These are phyloP conservation scores for Cyclotella baltica DNA, from an alignment of 108 stramenopile species.

Conservation along the genomic window DNA sequence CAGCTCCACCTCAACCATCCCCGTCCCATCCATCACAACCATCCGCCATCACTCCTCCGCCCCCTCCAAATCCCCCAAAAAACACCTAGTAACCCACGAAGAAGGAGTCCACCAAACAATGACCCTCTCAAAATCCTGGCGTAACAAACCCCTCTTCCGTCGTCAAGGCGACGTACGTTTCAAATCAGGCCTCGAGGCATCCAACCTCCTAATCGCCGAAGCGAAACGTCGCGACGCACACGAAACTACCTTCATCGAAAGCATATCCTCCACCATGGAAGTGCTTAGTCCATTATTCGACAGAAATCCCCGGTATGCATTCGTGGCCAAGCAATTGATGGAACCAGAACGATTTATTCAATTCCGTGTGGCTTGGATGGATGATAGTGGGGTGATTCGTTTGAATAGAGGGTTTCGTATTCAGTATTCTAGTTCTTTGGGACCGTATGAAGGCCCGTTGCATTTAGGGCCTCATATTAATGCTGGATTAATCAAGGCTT, in stretches of 20 bases:
- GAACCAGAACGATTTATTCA: constrained; percentile 91
- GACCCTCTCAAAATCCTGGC: constrained; percentile 82
- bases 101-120: constrained; percentile 89
- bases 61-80: constrained; percentile 30
- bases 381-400: constrained; percentile 83
- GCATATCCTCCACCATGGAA: constrained; percentile 74
- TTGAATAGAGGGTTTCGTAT: constrained; percentile 90
- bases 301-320: constrained; percentile 95
- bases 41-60: constrained; percentile 12
- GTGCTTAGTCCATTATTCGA: constrained; percentile 94
- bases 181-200: constrained; percentile 94
- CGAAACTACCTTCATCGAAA: constrained; percentile 87
- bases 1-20: constrained; percentile 9
- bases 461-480: constrained; percentile 92
- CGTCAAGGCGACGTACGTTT: constrained; percentile 93
- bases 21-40: not conserved
- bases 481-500: constrained; percentile 70
- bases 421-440: constrained; percentile 90
- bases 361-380: constrained; percentile 92
- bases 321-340: constrained; percentile 93
- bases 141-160: constrained; percentile 93
- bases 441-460: constrained; percentile 94
- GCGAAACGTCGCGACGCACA: constrained; percentile 89
- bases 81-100: constrained; percentile 55
- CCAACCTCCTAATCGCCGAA: constrained; percentile 87